phyloP scores from a whole-genome alignment of 2,329 filamentous ascomycete species.

The Diaporthe caulivora region DNA sequence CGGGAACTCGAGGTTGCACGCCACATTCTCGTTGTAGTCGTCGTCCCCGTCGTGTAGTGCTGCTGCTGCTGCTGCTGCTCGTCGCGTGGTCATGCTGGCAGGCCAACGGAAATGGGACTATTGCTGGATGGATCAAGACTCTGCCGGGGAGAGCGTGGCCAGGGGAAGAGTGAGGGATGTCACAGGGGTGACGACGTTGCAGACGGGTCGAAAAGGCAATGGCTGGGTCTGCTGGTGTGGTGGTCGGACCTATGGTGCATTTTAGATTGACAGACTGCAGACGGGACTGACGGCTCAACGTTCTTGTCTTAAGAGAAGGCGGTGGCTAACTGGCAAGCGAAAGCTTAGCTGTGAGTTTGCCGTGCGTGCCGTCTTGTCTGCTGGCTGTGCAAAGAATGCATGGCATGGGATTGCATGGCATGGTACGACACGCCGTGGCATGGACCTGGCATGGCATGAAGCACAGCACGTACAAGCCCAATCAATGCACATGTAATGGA shows the following conservation, averaged over 20 bases:
- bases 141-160: background rate
- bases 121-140: background rate
- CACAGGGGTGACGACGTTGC: background rate
- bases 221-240: slow-evolving; percentile 18
- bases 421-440: background rate
- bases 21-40: background rate
- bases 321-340: background rate
- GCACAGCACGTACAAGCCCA: background rate
- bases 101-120: slow-evolving; percentile 3
- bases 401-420: no score
- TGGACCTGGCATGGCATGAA: slow-evolving; percentile 1
- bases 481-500: slow-evolving; percentile 6
- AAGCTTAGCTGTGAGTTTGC: slow-evolving; percentile 8
- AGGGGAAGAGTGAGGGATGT: background rate
- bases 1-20: slow-evolving; percentile 30
- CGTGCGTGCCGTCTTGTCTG: background rate
- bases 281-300: slow-evolving; percentile 1
- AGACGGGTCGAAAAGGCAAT: background rate
- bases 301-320: background rate
- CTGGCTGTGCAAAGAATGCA: background rate
- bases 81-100: background rate
- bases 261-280: background rate
- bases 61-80: background rate
- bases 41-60: background rate
- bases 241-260: background rate